Base-by-base conservation (phyloP, 1,139 yeast species). In the Wickerhamomyces sp. region DNA sequence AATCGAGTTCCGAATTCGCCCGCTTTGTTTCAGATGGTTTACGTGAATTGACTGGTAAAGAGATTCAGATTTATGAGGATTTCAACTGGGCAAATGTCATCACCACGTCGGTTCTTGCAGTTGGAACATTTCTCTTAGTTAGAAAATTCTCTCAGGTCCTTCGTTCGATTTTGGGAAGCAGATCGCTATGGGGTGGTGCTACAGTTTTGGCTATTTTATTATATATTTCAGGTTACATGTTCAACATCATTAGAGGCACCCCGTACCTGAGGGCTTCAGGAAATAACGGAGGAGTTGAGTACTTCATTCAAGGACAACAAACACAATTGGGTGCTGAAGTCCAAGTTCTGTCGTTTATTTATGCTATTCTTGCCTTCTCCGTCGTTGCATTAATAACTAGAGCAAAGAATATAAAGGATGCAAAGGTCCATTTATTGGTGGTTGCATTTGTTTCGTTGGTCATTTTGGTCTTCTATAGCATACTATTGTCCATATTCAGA, bases 161-260 rank as follows among this genome's bases (percentile, higher is more conserved):
- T 25, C 21, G 48, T 9, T 44, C 49, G 20, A 31, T 74, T 22
- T 42, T 59, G 21, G 55, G 58, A 23, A 59, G 67, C 30, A 68
- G 62, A 42, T 72, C 74, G 42, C 51, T 82, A 34, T 87, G 95
- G 95, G 79, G 82, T 32, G 72, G 75, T 5, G 38, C 70, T 13
- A 68, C 85, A 4, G 64, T 85, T 16, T 64, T 83, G 29, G 52
- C 74, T 12, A 71, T 86, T 19, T 66, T 89, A 43, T 63, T 88
- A 50, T 85, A 89, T 66, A 79, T 76, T 35, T 70, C 93, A 11
- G 98, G 98, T 13, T 85, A 88, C 61, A 91, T 91, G 98, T 91
- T 78, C 71, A 88, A 87, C 58, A 75, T 77, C 49, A 91, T 91
- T 45, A 77, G 97, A 57, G 73, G 73, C 28, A 71, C 80, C 8